Base-by-base conservation (phyloP, 73 alveolate genomes). In the Diophrys appendiculata region DNA sequence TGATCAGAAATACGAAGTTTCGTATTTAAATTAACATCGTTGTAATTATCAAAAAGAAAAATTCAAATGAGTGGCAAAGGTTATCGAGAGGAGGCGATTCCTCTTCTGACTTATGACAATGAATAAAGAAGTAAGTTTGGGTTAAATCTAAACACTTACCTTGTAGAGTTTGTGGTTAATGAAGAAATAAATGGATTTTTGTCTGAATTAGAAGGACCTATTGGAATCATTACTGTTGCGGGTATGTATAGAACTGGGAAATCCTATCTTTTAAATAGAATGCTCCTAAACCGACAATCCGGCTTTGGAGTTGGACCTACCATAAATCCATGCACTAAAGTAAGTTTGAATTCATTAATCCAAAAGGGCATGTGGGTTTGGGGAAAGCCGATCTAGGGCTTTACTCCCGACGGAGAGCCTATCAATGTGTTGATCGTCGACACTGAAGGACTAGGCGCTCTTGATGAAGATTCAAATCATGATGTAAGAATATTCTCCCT, bases 211-310 rank as follows among this genome's bases (percentile, higher is more conserved):
- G 90, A 93, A 53, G 86, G 90, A 29, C 99, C 99, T 0, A 81
- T 96, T 31, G 98, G 98, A 43, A 83, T 96, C 29, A 92, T 95
- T n/a, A 95, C 98, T 24, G 98, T 96, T 23, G 98, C 99, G 64
- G 99, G 99, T 31, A 91, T 96, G 97, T 95, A 96, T 70, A 80
- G 99, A 85, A 97, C 99, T 34, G 99, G 99, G n/a, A 97, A 97
- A 84, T 84, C 96, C 70, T 95, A 97, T 90, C 91, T 97, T 77
- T 95, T 97, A 88, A 97, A 97, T 88, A 82, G 97, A 81, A 90
- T 97, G 95, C 91, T 97, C 18, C 85, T 95, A 70, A 92, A 96
- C 88, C 65, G 99, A 79, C 65, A 81, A n/a, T 83, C 73, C 52
- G 99, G 99, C 18, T 97, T 97, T 87, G 98, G 98, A 55, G 99